Conservation (phyloP, 2,329 filamentous ascomycete species). For the Xylaria sp. region DNA sequence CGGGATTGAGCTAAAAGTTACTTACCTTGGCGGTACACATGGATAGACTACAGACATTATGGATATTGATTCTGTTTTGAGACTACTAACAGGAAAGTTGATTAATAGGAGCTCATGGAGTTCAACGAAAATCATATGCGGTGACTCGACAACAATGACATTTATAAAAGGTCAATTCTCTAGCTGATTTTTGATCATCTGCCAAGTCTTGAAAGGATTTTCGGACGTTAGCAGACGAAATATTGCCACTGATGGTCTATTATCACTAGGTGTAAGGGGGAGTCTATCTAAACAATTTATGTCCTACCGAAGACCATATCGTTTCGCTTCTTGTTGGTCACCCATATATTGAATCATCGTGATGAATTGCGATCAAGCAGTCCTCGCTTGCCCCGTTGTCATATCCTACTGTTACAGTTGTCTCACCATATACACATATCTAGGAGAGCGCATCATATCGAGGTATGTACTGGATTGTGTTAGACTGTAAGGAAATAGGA, state of each 20-base stretch:
- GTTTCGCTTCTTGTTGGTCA: neutral
- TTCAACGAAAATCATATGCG: neutral
- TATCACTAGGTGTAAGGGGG: neutral
- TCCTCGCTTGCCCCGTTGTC: neutral
- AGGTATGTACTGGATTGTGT: neutral
- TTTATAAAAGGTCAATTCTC: neutral
- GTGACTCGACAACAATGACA: neutral
- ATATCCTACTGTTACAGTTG: too few relatives aligned
- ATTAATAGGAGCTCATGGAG: neutral
- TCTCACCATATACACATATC: too few relatives aligned
- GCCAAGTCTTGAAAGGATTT: neutral
- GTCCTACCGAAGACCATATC: neutral
- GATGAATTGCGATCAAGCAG: neutral
- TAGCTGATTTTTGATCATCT: neutral
- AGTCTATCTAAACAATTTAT: neutral
- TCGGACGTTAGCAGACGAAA: neutral
- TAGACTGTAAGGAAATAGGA: neutral
- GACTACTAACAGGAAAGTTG: neutral
- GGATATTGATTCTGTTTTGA: neutral
- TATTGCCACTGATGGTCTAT: neutral
- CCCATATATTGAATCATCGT: neutral
- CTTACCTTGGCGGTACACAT: neutral
- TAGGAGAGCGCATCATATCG: neutral
- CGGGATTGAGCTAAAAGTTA: neutral
- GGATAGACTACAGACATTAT: neutral